A percentile compares a stretch with the other conserved stretches of the same genome.
Conservation (phyloP, 129 eudicot genomes). For the Flaveria brownii region DNA sequence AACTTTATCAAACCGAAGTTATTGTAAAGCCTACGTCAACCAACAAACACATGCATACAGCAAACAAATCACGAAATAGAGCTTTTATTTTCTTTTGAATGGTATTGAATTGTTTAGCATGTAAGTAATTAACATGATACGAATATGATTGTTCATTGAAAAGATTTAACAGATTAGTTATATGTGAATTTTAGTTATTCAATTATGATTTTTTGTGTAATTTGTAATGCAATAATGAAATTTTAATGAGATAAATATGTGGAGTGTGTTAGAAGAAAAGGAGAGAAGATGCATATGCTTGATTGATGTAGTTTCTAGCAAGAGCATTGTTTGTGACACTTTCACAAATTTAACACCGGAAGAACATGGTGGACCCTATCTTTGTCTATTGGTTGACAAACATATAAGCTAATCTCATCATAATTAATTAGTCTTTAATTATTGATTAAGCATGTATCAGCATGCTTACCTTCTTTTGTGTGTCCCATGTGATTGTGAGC, state of each 20-base stretch:
- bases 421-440: constrained; percentile 37
- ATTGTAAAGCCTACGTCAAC: constrained; percentile 1
- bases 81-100: background rate
- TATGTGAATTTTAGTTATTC: background rate
- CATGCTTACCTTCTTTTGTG: constrained; percentile 42
- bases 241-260: background rate
- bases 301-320: constrained; percentile 31
- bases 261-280: constrained; percentile 26
- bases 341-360: constrained; percentile 25
- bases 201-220: background rate
- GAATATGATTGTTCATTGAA: background rate
- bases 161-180: background rate
- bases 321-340: constrained; percentile 33
- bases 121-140: background rate
- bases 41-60: background rate
- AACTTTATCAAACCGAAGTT: background rate
- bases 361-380: constrained; percentile 67
- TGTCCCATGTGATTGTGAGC: constrained; percentile 37
- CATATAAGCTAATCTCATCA: constrained; percentile 55
- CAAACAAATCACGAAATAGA: background rate
- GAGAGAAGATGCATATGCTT: constrained; percentile 26
- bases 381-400: constrained; percentile 44
- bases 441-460: constrained; percentile 37
- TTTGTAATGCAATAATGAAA: background rate
- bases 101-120: background rate